A percentile compares a stretch with the other conserved stretches of the same genome.
Conservation (phyloP, 345 rosid genomes). For the Erucastrum elatum region DNA sequence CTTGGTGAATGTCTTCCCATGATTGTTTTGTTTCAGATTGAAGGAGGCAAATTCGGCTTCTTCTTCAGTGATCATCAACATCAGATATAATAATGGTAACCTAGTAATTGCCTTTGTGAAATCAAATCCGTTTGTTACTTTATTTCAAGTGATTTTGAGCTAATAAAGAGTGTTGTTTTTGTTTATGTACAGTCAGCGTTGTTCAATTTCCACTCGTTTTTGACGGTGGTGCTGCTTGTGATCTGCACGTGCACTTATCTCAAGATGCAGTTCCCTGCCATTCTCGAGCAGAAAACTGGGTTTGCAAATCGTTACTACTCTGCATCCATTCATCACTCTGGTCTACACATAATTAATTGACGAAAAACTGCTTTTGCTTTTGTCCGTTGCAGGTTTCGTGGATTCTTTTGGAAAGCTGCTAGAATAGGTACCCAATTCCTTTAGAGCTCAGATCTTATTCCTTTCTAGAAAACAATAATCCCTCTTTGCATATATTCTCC, state of each 20-base stretch:
- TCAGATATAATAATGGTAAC: background rate
- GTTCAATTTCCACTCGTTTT: slow-evolving; percentile 90
- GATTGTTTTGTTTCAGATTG: background rate
- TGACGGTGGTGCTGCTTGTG: slow-evolving; percentile 85
- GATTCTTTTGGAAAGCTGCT: slow-evolving; percentile 97
- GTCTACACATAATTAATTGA: background rate
- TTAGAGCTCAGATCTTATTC: slow-evolving; percentile 5
- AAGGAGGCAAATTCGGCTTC: background rate
- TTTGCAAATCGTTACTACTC: slow-evolving; percentile 20
- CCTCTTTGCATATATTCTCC: background rate
- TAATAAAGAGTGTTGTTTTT: background rate
- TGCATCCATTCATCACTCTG: background rate
- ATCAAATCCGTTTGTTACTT: background rate
- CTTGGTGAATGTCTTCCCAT: background rate
- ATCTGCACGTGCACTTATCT: slow-evolving; percentile 89
- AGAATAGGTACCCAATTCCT: slow-evolving; percentile 65
- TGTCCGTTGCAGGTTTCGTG: slow-evolving; percentile 64
- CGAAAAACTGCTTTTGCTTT: background rate
- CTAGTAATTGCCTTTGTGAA: background rate
- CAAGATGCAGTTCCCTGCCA: slow-evolving; percentile 96
- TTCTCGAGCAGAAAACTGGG: slow-evolving; percentile 95
- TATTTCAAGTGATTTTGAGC: background rate
- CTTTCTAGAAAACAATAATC: background rate
- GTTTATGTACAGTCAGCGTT: slow-evolving; percentile 63
- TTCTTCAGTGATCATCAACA: background rate